Evolutionary conservation across 2,329 filamentous ascomycete species (phyloP).

Genomic region (Alternaria sp.): DNA sequence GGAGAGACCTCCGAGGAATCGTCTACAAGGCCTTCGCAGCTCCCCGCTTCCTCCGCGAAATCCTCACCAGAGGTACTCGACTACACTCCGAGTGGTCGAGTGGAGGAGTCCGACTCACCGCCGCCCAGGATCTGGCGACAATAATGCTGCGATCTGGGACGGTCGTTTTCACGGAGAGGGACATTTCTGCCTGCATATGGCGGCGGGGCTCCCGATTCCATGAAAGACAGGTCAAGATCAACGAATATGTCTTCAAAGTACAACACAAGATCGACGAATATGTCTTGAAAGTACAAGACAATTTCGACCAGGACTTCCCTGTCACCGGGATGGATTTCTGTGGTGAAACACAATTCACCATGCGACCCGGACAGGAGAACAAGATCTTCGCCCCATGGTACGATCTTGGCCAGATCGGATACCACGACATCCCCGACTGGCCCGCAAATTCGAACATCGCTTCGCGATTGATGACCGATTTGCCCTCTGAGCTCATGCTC

Average conservation of each 20-base stretch:
- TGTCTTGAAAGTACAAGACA: not conserved
- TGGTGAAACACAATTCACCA: not conserved
- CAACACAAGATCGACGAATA: not conserved
- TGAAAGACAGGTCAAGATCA: not conserved
- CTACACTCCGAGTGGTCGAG: not conserved
- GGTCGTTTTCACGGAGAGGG: not conserved
- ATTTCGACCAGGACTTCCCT: not conserved
- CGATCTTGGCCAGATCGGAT: not conserved
- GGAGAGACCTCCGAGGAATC: not conserved
- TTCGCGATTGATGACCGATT: not conserved
- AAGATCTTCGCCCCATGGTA: not conserved
- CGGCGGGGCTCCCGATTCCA: not conserved
- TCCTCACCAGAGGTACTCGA: not conserved
- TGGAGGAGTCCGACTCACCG: not conserved
- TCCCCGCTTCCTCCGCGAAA: not conserved
- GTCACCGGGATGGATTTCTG: not conserved
- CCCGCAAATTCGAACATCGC: not conserved
- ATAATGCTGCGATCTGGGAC: not conserved
- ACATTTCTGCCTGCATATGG: not conserved
- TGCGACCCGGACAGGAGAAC: not conserved
- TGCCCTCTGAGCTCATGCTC: not conserved
- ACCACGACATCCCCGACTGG: not conserved
- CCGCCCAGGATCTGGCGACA: not conserved
- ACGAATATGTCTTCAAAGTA: too few species aligned
- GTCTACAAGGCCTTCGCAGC: not conserved